Evolutionary conservation across 2,329 filamentous ascomycete genomes (phyloP), one percentile per base, ranked within the genome.

Genomic region (Alternaria infectoria): DNA sequence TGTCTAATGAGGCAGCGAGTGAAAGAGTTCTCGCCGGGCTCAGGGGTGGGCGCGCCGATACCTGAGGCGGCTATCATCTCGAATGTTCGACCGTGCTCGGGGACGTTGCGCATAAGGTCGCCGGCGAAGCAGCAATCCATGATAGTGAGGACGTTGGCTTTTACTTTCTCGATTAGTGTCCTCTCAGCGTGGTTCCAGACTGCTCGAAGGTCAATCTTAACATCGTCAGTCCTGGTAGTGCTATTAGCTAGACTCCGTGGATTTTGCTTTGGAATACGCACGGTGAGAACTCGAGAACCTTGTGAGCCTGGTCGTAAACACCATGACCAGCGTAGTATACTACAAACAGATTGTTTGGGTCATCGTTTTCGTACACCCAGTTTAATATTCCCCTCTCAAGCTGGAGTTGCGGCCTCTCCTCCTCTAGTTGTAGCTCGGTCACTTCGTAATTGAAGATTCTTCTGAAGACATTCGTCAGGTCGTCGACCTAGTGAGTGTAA

Each of bases 111-210:
- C 17, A 68, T 26, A 17, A 61, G 54, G 50, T 72, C 62, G 54
- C 67, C 65, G 13, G 72, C 67, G 40, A 57, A 74, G 59, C 72
- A 74, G 51, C 66, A 69, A 55, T 74, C 71, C 54, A 74, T 62
- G 21, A 74, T 71, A 11, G 57, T 40, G 15, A 74, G 62, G 10
- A 72, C 62, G 40, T 74, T 70, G 12, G 61, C 60, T 7, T 61
- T 25, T 2, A 59, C 57, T 4, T 57, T 44, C 3, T 69, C 52
- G n/a, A 55, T 19, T 11, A 72, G 55, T 3, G 30, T 15, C 10
- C 28, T 58, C 9, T 71, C 43, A 3, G 43, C 43, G n/a, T 44
- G 10, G 8, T 44, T 44, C 43, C 43, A 44, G 17, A 21, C 13
- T 44, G 43, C 43, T 13, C 43, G 43, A 44, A 44, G 43, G 17